These are phyloP conservation scores for Silene conica DNA, from an alignment of 148 eudicot genomes.

Conservation along the genomic window DNA sequence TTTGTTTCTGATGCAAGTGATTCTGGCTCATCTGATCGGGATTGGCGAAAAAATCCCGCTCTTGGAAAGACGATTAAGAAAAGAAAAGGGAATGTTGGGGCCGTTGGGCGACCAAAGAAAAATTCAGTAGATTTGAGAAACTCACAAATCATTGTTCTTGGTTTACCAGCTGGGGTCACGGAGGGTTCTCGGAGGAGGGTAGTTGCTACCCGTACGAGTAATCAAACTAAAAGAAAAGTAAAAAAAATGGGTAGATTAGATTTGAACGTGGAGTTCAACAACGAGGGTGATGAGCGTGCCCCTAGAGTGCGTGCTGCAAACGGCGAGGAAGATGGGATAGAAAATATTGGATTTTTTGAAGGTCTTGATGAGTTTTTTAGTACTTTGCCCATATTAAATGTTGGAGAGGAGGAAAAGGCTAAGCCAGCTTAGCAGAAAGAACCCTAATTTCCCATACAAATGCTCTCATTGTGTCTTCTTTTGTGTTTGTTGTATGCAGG, in stretches of 20 bases:
- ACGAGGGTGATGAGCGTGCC: constrained; percentile 57
- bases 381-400: constrained; percentile 51
- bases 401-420: constrained; percentile 48
- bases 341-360: constrained; percentile 42
- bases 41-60: constrained; percentile 37
- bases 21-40: constrained; percentile 50
- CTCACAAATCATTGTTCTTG: constrained; percentile 17
- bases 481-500: constrained; percentile 33
- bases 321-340: constrained; percentile 44
- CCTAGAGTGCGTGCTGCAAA: constrained; percentile 33
- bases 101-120: constrained; percentile 10
- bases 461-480: constrained; percentile 16
- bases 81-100: constrained; percentile 23
- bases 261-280: constrained; percentile 59
- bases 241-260: constrained; percentile 53
- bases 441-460: constrained; percentile 13
- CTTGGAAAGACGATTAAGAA: constrained; percentile 29
- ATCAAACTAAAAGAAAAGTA: constrained; percentile 41
- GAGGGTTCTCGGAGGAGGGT: constrained; percentile 30
- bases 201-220: constrained; percentile 31
- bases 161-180: constrained; percentile 20
- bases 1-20: constrained; percentile 48
- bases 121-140: constrained; percentile 8
- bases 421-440: constrained; percentile 37
- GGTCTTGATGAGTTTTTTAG: constrained; percentile 44